Percentiles rank a stretch among this genome's conserved stretches.
phyloP scores from a whole-genome alignment of 345 rosid species.

The Eutrema heterophyllum region DNA sequence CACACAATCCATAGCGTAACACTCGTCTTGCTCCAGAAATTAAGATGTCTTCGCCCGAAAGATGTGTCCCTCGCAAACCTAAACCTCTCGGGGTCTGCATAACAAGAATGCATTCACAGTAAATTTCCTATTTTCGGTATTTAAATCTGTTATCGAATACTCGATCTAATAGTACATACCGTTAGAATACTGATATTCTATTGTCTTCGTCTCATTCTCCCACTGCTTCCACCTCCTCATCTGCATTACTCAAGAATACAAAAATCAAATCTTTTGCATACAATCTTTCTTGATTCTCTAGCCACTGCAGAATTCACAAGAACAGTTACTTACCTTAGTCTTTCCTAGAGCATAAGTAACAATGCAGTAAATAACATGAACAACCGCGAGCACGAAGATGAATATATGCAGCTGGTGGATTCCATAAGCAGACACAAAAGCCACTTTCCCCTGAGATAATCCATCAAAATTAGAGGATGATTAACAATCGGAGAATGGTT shows the following conservation, averaged over 20 bases:
- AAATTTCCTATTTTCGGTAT: neutral
- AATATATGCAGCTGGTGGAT: slow-evolving; percentile 91
- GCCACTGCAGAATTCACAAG: neutral
- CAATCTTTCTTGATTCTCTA: neutral
- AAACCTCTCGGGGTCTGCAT: slow-evolving; percentile 91
- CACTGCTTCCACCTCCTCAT: slow-evolving; percentile 86
- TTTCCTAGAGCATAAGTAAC: slow-evolving; percentile 72
- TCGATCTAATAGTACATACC: slow-evolving; percentile 31
- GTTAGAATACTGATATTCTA: slow-evolving; percentile 68
- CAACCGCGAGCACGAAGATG: slow-evolving; percentile 79
- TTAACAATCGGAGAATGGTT: neutral
- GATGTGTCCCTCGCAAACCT: slow-evolving; percentile 93
- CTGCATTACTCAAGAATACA: slow-evolving; percentile 31
- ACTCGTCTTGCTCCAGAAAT: slow-evolving; percentile 66
- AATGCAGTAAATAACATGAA: slow-evolving; percentile 75
- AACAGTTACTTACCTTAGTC: slow-evolving; percentile 52
- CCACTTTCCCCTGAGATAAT: slow-evolving; percentile 63
- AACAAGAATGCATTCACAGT: neutral
- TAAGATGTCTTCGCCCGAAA: slow-evolving; percentile 83
- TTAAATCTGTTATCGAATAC: neutral
- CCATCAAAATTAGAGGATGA: neutral
- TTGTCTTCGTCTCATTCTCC: slow-evolving; percentile 82
- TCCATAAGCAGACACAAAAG: slow-evolving; percentile 79
- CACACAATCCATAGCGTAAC: slow-evolving; percentile 64
- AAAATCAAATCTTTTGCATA: neutral